phyloP scores from a whole-genome alignment of 306 rosid species.

The Trichosanthes truncata region DNA sequence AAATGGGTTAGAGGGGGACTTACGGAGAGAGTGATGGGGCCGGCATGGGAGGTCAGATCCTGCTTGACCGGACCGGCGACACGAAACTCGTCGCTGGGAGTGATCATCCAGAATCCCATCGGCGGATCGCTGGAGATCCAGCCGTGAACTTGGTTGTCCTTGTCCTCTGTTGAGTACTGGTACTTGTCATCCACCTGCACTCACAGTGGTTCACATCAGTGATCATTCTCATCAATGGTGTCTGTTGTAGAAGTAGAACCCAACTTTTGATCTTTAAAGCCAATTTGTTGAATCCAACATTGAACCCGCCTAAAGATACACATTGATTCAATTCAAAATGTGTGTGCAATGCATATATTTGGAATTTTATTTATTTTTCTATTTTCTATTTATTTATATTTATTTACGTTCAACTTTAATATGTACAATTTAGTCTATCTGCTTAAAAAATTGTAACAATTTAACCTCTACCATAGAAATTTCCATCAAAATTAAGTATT shows the following conservation, averaged over 20 bases:
- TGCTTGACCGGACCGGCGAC: conserved; percentile 64
- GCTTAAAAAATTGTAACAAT: too few relatives aligned
- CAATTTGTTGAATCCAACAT: too few relatives aligned
- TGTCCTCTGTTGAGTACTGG: conserved; percentile 45
- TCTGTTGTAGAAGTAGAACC: neutral
- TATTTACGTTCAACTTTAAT: too few relatives aligned
- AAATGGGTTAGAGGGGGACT: neutral
- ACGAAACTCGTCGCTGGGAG: conserved; percentile 74
- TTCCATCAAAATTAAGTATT: too few relatives aligned
- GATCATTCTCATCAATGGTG: neutral
- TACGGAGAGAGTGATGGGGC: conserved; percentile 65
- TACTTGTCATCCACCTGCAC: conserved; percentile 86
- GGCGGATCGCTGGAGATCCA: conserved; percentile 40
- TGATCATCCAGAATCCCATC: conserved; percentile 70
- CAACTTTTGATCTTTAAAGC: too few relatives aligned
- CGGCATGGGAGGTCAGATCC: conserved; percentile 85
- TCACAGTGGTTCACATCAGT: neutral
- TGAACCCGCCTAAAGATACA: too few relatives aligned
- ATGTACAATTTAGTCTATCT: too few relatives aligned
- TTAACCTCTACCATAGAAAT: too few relatives aligned
- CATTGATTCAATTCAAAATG: too few relatives aligned
- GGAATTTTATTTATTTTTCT: too few relatives aligned
- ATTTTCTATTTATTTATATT: too few relatives aligned
- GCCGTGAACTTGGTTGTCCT: conserved; percentile 52
- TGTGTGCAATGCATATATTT: too few relatives aligned